Conservation (phyloP, 225 moss, liverwort and hornwort genomes). For the Straminergon stramineum region DNA sequence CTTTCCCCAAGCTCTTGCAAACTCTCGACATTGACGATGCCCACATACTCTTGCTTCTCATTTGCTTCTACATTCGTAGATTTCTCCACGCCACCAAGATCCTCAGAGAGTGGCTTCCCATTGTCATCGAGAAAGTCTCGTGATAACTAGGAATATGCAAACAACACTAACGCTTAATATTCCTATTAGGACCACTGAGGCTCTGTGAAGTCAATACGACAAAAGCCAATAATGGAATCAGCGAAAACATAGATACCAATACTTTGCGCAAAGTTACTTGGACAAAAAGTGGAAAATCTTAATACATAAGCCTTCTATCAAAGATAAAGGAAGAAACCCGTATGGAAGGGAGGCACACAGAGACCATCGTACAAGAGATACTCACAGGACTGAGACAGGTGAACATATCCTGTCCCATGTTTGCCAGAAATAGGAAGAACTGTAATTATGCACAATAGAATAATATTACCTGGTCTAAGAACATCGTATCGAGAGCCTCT, state of each 20-base stretch:
- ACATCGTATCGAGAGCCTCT: slow-evolving; percentile 15
- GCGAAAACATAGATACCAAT: not conserved
- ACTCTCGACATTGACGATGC: not conserved
- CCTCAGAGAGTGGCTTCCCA: slow-evolving; percentile 10
- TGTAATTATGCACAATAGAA: not conserved
- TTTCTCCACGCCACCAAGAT: not conserved
- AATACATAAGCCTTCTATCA: not conserved
- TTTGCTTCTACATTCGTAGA: not conserved
- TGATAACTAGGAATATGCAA: slow-evolving; percentile 22
- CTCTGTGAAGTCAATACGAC: not conserved
- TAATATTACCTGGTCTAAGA: slow-evolving; percentile 59
- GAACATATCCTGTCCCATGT: not conserved
- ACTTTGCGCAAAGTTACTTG: not conserved
- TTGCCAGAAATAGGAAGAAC: not conserved
- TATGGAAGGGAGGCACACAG: not conserved
- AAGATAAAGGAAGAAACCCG: not conserved
- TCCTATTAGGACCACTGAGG: not conserved
- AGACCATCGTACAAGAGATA: not conserved
- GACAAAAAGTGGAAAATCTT: not conserved
- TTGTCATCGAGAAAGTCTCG: slow-evolving; percentile 15
- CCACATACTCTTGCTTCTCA: not conserved
- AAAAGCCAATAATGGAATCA: not conserved
- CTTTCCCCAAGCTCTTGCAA: not conserved
- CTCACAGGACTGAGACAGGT: not conserved
- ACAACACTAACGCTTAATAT: not conserved